phyloP scores from a whole-genome alignment of 129 eudicot species.

The Glebionis coronaria region DNA sequence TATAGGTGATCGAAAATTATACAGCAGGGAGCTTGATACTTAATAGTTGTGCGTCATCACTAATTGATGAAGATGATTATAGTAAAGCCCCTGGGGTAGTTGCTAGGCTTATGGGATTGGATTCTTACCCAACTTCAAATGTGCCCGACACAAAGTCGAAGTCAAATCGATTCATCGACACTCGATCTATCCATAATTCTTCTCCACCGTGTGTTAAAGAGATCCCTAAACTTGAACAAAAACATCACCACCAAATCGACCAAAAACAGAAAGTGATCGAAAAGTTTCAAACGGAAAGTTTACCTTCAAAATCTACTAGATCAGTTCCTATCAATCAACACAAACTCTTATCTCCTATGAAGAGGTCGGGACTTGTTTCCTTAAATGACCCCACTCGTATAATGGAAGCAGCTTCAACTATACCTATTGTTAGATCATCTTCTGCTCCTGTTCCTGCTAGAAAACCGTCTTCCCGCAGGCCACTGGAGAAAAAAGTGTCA shows the following conservation, averaged over 20 bases:
- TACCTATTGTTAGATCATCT: conserved; percentile 43
- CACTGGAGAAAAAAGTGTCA: conserved; percentile 44
- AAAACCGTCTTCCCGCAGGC: conserved; percentile 37
- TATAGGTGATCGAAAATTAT: conserved; percentile 58
- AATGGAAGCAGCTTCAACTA: conserved; percentile 67
- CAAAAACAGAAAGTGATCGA: conserved; percentile 50
- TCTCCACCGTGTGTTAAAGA: conserved; percentile 9
- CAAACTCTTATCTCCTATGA: conserved; percentile 71
- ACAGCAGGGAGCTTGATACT: conserved; percentile 42
- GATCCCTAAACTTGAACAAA: conserved; percentile 11
- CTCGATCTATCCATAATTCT: conserved; percentile 27
- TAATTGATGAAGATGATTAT: conserved; percentile 57
- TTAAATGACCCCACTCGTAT: conserved; percentile 54
- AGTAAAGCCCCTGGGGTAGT: conserved; percentile 75
- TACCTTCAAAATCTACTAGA: conserved; percentile 78
- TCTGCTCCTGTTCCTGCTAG: conserved; percentile 53
- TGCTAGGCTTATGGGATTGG: conserved; percentile 95
- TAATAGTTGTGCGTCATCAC: conserved; percentile 69
- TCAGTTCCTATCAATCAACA: conserved; percentile 66
- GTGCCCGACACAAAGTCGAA: conserved; percentile 36
- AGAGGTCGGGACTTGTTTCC: conserved; percentile 42
- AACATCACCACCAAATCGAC: conserved; percentile 33
- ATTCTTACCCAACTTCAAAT: conserved; percentile 65
- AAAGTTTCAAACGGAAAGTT: conserved; percentile 63
- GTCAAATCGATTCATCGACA: conserved; percentile 39